These are phyloP conservation scores for Xylariaceae sp. DNA, from an alignment of 2,329 filamentous ascomycete species.

Conservation along the genomic window DNA sequence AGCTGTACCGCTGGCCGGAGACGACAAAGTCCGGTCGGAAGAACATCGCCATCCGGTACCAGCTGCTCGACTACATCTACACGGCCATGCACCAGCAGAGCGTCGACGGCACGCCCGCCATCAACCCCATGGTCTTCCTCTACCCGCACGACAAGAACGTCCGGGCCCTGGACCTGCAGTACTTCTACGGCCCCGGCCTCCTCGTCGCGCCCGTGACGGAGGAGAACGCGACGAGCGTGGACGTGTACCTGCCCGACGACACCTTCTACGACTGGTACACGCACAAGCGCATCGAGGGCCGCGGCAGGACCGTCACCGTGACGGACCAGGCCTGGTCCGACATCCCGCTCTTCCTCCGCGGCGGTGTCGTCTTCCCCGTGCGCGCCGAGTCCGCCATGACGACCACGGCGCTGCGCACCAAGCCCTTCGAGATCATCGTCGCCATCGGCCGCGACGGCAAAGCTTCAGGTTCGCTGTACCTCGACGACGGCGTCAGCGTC, in stretches of 20 bases:
- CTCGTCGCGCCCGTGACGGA: conserved; percentile 43
- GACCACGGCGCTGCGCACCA: conserved; percentile 55
- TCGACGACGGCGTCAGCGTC: conserved; percentile 71
- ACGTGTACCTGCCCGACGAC: conserved; percentile 43
- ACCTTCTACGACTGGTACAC: conserved; percentile 49
- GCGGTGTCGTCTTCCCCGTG: conserved; percentile 59
- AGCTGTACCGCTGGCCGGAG: conserved; percentile 64
- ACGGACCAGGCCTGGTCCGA: conserved; percentile 37
- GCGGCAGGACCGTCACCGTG: conserved; percentile 35
- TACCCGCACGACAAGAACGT: conserved; percentile 50
- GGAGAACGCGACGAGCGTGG: conserved; percentile 38
- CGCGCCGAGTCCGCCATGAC: conserved; percentile 55
- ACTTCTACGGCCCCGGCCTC: conserved; percentile 40
- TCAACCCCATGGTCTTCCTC: conserved; percentile 64
- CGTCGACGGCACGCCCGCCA: conserved; percentile 55
- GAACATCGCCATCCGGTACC: conserved; percentile 64
- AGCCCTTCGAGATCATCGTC: conserved; percentile 67
- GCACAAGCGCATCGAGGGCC: conserved; percentile 38
- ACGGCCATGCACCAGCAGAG: conserved; percentile 60
- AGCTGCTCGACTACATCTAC: conserved; percentile 69
- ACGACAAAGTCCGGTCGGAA: conserved; percentile 58
- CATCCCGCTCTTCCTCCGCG: conserved; percentile 64
- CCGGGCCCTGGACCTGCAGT: conserved; percentile 40
- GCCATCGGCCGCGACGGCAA: conserved; percentile 57
- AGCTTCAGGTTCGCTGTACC: conserved; percentile 63